Evolutionary conservation across 441 rosid genomes (phyloP).

Genomic region (Viola pubescens): DNA sequence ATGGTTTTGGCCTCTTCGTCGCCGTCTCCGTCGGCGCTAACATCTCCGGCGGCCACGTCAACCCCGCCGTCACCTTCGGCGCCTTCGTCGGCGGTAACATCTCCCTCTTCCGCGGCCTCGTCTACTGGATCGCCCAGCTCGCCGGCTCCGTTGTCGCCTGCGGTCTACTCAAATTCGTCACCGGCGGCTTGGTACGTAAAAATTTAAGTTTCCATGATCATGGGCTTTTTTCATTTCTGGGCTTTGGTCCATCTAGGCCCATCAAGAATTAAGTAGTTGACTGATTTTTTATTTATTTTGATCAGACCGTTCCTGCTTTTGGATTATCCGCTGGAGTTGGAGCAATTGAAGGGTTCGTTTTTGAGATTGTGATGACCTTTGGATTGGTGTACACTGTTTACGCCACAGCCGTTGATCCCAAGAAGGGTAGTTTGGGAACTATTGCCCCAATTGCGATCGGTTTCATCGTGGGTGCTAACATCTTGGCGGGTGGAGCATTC

Average conservation of each 20-base stretch:
- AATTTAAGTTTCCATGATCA: background rate
- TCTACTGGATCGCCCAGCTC: constrained; percentile 84
- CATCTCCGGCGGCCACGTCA: constrained; percentile 90
- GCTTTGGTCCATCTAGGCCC: background rate
- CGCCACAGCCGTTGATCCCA: constrained; percentile 84
- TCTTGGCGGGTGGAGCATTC: constrained; percentile 77
- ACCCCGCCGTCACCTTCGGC: constrained; percentile 85
- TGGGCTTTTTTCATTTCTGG: background rate
- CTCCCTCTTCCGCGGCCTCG: constrained; percentile 69
- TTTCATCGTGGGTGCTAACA: constrained; percentile 84
- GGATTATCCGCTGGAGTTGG: constrained; percentile 61
- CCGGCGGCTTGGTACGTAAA: constrained; percentile 49
- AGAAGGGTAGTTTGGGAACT: constrained; percentile 57
- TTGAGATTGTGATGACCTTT: constrained; percentile 88
- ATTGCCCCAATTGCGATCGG: constrained; percentile 82
- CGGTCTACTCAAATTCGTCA: constrained; percentile 61
- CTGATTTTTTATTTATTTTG: background rate
- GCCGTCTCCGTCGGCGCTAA: constrained; percentile 75
- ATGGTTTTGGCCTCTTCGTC: constrained; percentile 67
- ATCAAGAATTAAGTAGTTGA: background rate
- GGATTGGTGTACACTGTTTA: constrained; percentile 62
- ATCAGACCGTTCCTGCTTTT: constrained; percentile 49
- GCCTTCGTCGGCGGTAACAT: constrained; percentile 86
- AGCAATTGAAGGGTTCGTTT: constrained; percentile 63
- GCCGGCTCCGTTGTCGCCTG: constrained; percentile 76